Conservation (phyloP, 129 eudicot species). For the Daucus carota region DH1_v3.0 NC_030384.2:23992501-23993000, state of each 20-base stretch:
- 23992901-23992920: not conserved
- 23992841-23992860: not conserved
- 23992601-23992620: slow-evolving; percentile 96
- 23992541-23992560: not conserved
- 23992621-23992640: slow-evolving; percentile 90
- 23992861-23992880: not conserved
- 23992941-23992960: not conserved
- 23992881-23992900: not conserved
- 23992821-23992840: not conserved
- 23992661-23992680: slow-evolving; percentile 95
- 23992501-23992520: not conserved
- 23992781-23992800: slow-evolving; percentile 92
- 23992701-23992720: slow-evolving; percentile 94
- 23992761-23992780: slow-evolving; percentile 80
- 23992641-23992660: slow-evolving; percentile 77
- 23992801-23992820: slow-evolving; percentile 28
- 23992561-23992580: not conserved
- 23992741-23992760: slow-evolving; percentile 60
- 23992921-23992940: not conserved
- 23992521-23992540: not conserved
- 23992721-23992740: slow-evolving; percentile 62
- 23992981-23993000: not conserved
- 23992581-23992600: slow-evolving; percentile 8
- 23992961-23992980: not conserved
- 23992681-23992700: slow-evolving; percentile 70